Percentiles rank a stretch among this genome's conserved stretches.
These are phyloP conservation scores for Pseudogymnoascus sp. DNA, from an alignment of 2,329 filamentous ascomycete genomes.

Conservation along the genomic window DNA sequence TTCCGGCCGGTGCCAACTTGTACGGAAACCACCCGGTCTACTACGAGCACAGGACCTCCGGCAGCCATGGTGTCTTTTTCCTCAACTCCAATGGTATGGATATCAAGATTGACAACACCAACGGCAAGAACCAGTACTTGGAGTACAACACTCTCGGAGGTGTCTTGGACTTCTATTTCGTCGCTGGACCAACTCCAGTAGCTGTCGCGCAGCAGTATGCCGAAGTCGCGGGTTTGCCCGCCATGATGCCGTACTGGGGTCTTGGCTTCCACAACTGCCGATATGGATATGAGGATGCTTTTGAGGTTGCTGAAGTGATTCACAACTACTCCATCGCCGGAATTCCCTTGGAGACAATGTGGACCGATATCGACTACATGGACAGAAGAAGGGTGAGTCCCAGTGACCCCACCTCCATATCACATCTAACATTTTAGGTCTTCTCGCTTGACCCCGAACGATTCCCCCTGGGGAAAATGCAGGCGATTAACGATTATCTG, in stretches of 20 bases:
- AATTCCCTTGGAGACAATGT: slow-evolving; percentile 65
- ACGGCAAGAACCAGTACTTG: slow-evolving; percentile 53
- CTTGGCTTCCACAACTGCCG: slow-evolving; percentile 58
- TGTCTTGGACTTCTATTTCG: slow-evolving; percentile 64
- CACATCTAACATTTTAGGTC: slow-evolving; percentile 28
- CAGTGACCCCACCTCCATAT: background rate
- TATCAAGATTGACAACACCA: slow-evolving; percentile 61
- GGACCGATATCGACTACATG: slow-evolving; percentile 61
- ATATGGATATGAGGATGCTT: slow-evolving; percentile 58
- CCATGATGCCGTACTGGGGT: slow-evolving; percentile 59
- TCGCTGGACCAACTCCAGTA: slow-evolving; percentile 51
- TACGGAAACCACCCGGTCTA: slow-evolving; percentile 60
- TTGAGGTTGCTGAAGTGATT: slow-evolving; percentile 58
- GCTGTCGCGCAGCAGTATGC: slow-evolving; percentile 55
- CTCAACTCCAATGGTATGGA: slow-evolving; percentile 73
- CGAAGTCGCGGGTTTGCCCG: slow-evolving; percentile 47
- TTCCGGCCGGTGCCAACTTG: slow-evolving; percentile 50
- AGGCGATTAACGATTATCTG: slow-evolving; percentile 58
- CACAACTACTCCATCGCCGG: slow-evolving; percentile 58
- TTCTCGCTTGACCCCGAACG: slow-evolving; percentile 60
- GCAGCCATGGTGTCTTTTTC: slow-evolving; percentile 60
- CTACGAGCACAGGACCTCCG: slow-evolving; percentile 50
- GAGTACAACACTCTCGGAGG: slow-evolving; percentile 77
- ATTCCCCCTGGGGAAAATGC: slow-evolving; percentile 56
- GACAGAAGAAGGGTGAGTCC: slow-evolving; percentile 36